Evolutionary conservation across 495 filamentous ascomycete genomes (phyloP).

Genomic region (Aspergillus taichungensis): DNA sequence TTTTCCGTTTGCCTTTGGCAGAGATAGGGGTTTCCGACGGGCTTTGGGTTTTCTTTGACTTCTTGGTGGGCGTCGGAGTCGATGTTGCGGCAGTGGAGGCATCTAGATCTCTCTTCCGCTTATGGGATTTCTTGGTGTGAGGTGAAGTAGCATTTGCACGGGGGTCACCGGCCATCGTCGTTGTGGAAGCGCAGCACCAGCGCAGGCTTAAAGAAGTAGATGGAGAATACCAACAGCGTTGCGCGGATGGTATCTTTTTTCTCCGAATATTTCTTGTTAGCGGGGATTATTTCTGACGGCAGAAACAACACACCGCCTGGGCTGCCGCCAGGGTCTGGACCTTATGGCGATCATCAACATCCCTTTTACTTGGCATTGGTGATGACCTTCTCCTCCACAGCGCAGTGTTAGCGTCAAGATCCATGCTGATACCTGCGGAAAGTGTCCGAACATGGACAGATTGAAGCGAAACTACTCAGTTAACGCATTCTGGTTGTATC

Average conservation of each 20-base stretch:
- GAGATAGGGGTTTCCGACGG: conserved; percentile 6
- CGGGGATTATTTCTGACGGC: conserved; percentile 11
- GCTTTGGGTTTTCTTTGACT: conserved; percentile 27
- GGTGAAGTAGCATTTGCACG: conserved; percentile 9
- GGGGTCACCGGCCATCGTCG: conserved; percentile 23
- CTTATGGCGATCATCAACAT: conserved; percentile 6
- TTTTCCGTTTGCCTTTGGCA: conserved; percentile 15
- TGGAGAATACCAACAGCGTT: neutral
- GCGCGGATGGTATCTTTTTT: conserved; percentile 2
- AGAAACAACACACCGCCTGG: conserved; percentile 14
- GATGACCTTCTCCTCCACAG: neutral
- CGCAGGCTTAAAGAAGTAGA: neutral
- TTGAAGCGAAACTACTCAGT: neutral
- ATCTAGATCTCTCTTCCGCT: conserved; percentile 33
- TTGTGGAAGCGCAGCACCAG: conserved; percentile 2
- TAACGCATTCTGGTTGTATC: neutral
- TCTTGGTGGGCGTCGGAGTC: conserved; percentile 30
- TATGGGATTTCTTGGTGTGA: conserved; percentile 22
- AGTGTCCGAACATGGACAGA: conserved; percentile 10
- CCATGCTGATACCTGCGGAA: no score
- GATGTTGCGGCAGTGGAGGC: conserved; percentile 14
- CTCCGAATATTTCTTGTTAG: conserved; percentile 17
- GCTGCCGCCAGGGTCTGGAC: conserved; percentile 15
- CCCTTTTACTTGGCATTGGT: neutral
- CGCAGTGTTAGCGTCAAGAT: neutral